These are phyloP conservation scores for Orbilia javanica DNA, from an alignment of 2,329 filamentous ascomycete species.

Conservation along the genomic window DNA sequence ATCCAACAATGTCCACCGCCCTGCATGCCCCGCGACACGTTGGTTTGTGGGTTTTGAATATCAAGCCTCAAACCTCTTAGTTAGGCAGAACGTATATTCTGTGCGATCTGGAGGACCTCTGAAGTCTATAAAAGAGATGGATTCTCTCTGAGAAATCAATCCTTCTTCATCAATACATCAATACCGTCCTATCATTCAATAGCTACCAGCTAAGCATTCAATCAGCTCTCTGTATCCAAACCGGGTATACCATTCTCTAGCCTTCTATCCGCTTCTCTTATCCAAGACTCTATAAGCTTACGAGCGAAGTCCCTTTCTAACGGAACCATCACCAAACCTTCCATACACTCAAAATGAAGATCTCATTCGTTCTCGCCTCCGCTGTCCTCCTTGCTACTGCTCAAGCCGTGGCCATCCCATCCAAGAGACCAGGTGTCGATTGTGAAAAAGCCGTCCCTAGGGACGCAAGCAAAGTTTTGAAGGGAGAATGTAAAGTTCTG, in stretches of 20 bases:
- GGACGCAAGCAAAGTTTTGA: neutral
- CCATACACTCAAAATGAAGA: slow-evolving; percentile 25
- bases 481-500: slow-evolving; percentile 31
- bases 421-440: slow-evolving; percentile 4
- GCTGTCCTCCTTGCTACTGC: slow-evolving; percentile 7
- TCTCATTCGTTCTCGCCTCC: slow-evolving; percentile 20
- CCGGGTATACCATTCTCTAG: neutral
- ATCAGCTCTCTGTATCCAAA: neutral
- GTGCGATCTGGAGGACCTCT: too few relatives aligned
- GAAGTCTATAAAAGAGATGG: neutral
- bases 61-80: too few relatives aligned
- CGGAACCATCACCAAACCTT: neutral
- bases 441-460: neutral
- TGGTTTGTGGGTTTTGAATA: too few relatives aligned
- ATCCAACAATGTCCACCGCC: neutral
- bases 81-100: too few relatives aligned
- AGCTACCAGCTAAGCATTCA: neutral
- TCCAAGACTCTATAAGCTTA: neutral
- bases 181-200: too few relatives aligned
- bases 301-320: neutral
- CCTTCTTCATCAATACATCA: neutral
- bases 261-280: neutral
- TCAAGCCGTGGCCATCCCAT: slow-evolving; percentile 1
- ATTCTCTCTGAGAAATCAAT: neutral
- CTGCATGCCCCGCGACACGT: too few relatives aligned